Evolutionary conservation across 2,329 filamentous ascomycete genomes (phyloP), one percentile per base, ranked within the genome.

Genomic region (Pseudopithomyces chartarum): DNA sequence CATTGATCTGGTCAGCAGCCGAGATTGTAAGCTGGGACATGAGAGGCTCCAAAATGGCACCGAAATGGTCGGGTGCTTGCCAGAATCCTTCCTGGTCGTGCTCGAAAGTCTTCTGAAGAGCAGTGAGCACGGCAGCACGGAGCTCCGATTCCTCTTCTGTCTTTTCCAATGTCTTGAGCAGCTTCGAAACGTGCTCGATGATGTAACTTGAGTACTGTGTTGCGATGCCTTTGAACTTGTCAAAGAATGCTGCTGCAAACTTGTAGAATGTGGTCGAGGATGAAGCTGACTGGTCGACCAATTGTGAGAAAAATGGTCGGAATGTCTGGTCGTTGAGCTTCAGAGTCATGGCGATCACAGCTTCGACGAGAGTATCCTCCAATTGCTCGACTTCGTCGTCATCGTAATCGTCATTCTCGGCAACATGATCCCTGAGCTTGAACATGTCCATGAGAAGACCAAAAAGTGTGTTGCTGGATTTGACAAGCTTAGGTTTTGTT

Each of bases 61-160:
- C 82, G 70, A 97, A 97, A 78, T 97, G 93, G 0, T 90, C 85
- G 0, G 95, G 94, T 0, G 90, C 87, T 81, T 97, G 92, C 93
- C 93, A 98, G 80, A 97, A 98, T 75, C 92, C 90, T 73, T 96
- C 92, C 77, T 96, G 90, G 71, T 98, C 95, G 73, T 97, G 87
- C 75, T 90, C 84, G 70, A 98, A 97, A 65, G 87, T 89, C 64
- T 87, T 88, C 26, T 84, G 80, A 44, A 98, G 82, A 19, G 92
- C 90, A 52, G 82, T 80, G 49, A 98, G 83, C 2, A 91, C 85
- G 17, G 85, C 84, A 39, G 82, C 79, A 84, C 91, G 91, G 3
- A 97, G 83, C 43, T 81, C 77, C 63, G 86, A 81, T 17, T 78
- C 70, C 15, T 80, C 79, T 54, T 81, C 78, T 8, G 65, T 20